These are phyloP conservation scores for Epichloe scottii DNA, from an alignment of 2,329 filamentous ascomycete species.

Conservation along the genomic window DNA sequence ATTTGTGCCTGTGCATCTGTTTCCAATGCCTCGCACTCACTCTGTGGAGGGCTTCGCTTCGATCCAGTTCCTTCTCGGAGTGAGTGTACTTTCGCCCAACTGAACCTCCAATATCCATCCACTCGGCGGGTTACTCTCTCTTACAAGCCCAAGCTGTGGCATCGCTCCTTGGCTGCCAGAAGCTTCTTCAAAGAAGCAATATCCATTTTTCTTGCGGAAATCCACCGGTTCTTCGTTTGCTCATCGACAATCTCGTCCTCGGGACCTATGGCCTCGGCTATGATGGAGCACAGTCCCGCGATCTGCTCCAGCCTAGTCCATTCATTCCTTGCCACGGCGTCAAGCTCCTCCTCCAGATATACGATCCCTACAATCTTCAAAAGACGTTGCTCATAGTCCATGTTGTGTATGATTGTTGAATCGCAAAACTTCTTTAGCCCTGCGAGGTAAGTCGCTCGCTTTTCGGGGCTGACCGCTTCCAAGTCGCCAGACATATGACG, in stretches of 20 bases:
- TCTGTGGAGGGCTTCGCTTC: no score
- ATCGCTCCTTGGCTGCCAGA: slow-evolving; percentile 2
- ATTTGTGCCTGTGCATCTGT: no score
- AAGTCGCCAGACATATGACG: background rate
- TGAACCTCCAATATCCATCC: background rate
- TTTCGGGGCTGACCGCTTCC: background rate
- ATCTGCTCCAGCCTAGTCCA: slow-evolving; percentile 16
- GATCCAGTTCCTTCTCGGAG: no score
- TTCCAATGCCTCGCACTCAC: no score
- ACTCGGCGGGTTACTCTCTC: background rate
- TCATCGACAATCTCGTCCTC: slow-evolving; percentile 9
- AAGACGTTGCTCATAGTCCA: slow-evolving; percentile 13
- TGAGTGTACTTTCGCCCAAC: no score
- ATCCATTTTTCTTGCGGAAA: slow-evolving; percentile 13
- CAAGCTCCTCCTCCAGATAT: slow-evolving; percentile 17
- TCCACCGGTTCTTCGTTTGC: slow-evolving; percentile 13
- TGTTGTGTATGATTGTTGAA: slow-evolving; percentile 4
- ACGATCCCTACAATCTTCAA: slow-evolving; percentile 13
- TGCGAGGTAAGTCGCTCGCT: slow-evolving; percentile 13
- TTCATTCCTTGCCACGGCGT: slow-evolving; percentile 11
- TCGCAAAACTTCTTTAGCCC: slow-evolving; percentile 11
- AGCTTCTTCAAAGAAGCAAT: slow-evolving; percentile 14
- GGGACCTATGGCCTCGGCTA: slow-evolving; percentile 14
- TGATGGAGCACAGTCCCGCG: slow-evolving; percentile 14
- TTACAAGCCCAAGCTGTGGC: background rate